A percentile compares a stretch with the other conserved stretches of the same genome.
These are phyloP conservation scores for Dendrobium nobile DNA, from an alignment of 106 monocot genomes.

Conservation along the genomic window DNA sequence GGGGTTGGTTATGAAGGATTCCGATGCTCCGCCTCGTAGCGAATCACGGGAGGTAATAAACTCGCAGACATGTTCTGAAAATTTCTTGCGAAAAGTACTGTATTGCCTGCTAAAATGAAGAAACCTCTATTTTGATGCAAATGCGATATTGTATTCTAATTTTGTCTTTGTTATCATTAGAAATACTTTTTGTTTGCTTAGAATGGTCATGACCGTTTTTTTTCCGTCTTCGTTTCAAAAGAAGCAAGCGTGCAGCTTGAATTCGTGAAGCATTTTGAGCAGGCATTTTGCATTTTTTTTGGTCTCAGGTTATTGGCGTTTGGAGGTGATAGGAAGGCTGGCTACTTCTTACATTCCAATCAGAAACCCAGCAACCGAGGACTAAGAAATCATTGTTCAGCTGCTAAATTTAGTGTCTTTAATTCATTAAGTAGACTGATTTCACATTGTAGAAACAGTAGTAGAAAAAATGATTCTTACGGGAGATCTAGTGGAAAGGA, in stretches of 20 bases:
- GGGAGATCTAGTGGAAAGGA: not conserved
- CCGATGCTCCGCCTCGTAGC: conserved; percentile 3
- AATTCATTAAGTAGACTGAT: conserved; percentile 25
- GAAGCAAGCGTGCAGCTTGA: too few relatives aligned
- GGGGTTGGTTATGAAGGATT: conserved; percentile 7
- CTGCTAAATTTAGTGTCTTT: conserved; percentile 12
- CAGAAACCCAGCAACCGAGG: conserved; percentile 13
- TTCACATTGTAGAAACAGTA: conserved; percentile 19
- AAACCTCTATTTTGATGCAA: not conserved
- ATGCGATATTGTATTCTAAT: not conserved
- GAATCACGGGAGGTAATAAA: conserved; percentile 1
- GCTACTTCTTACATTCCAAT: conserved; percentile 23
- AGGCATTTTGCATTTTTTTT: not conserved
- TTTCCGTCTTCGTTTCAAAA: too few relatives aligned
- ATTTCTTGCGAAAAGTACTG: not conserved
- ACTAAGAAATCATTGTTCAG: conserved; percentile 28
- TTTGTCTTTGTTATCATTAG: not conserved
- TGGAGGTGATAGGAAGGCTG: conserved; percentile 22
- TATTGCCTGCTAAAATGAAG: not conserved
- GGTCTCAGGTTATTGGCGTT: conserved; percentile 32
- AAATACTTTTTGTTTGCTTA: not conserved
- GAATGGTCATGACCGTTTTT: not conserved
- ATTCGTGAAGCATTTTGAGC: not conserved
- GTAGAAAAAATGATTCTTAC: conserved; percentile 10
- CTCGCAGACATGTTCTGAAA: not conserved